Evolutionary conservation across 805 yeast genomes (phyloP), one percentile per base, ranked within the genome.

Genomic region (Sugiyamaella americana): DNA sequence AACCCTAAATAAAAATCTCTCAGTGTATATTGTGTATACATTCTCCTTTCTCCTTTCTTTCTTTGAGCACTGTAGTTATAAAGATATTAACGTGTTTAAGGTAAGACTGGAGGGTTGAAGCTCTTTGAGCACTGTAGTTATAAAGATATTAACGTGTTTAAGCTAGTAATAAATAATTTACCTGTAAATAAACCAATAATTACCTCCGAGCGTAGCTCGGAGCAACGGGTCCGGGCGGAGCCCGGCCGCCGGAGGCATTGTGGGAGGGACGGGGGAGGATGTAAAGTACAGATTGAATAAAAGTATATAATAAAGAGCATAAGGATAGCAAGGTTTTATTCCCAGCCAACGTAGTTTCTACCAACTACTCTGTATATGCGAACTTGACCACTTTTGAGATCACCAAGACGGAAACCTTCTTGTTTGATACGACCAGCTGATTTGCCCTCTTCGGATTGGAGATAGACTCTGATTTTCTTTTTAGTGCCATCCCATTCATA

Each of bases 341-440:
- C 58, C 96, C 96, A 88, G 3, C 80, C 83, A 37, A 87, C 75
- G 57, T 74, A 81, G 30, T 76, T 79, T 51, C 87, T 76, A 10
- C 85, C 86, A 26, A 88, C 82, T 4, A 78, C 77, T 59, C 98
- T 77, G 65, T 81, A 93, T 3, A 89, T 85, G 52, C 85, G 75
- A 10, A 91, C 68, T 56, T 79, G 80, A 3, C 98, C 98, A 49
- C 78, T 70, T 60, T 77, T 81, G 76, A 91, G 73, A 49, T 87
- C 94, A 2, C 76, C 69, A 2, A 89, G 62, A 56, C 79, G 79
- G 62, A 83, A 84, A 37, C 84, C 74, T 38, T 78, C 80, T 48
- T 74, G 75, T 49, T 69, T 75, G 35, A 84, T 71, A 41, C 73
- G 74, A 13, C 32, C 32, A 13, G 32, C 8, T 26, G 32, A 26